Conservation (phyloP, 345 rosid species). For the Erysimum cheiranthoides region DNA sequence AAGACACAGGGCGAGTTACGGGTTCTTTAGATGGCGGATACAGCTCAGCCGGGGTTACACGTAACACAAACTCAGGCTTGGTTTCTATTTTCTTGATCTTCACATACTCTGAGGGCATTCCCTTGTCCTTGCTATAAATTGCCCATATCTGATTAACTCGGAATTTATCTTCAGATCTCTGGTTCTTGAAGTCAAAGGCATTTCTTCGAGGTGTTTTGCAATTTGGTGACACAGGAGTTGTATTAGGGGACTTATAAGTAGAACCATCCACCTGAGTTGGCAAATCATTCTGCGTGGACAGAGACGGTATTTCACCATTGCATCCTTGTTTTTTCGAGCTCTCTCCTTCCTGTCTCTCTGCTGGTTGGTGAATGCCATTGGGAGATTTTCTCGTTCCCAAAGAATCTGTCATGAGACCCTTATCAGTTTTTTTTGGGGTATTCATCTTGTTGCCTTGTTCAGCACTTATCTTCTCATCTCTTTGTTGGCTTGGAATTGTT, state of each 20-base stretch:
- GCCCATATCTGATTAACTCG: conserved; percentile 57
- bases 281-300: conserved; percentile 38
- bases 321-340: conserved; percentile 42
- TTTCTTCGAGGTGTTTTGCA: conserved; percentile 40
- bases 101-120: conserved; percentile 58
- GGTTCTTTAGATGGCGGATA: conserved; percentile 34
- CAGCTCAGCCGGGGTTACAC: conserved; percentile 47
- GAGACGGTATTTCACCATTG: conserved; percentile 32
- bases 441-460: conserved; percentile 27
- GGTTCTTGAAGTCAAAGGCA: conserved; percentile 46
- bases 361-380: conserved; percentile 48
- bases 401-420: conserved; percentile 40
- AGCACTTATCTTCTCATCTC: conserved; percentile 35
- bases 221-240: conserved; percentile 29
- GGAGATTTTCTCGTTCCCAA: conserved; percentile 49
- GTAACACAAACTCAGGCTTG: conserved; percentile 42
- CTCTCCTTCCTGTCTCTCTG: conserved; percentile 34
- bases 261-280: conserved; percentile 26
- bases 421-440: conserved; percentile 31
- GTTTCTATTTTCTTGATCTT: conserved; percentile 49
- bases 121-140: conserved; percentile 44
- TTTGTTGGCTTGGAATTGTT: conserved; percentile 18
- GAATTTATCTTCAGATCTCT: conserved; percentile 54
- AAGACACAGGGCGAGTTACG: conserved; percentile 33
- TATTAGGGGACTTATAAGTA: conserved; percentile 18